Percentiles rank a stretch among this genome's conserved stretches.
Conservation (phyloP, 768 basidiomycete species). For the Pleurotus citrinopileatus region DNA sequence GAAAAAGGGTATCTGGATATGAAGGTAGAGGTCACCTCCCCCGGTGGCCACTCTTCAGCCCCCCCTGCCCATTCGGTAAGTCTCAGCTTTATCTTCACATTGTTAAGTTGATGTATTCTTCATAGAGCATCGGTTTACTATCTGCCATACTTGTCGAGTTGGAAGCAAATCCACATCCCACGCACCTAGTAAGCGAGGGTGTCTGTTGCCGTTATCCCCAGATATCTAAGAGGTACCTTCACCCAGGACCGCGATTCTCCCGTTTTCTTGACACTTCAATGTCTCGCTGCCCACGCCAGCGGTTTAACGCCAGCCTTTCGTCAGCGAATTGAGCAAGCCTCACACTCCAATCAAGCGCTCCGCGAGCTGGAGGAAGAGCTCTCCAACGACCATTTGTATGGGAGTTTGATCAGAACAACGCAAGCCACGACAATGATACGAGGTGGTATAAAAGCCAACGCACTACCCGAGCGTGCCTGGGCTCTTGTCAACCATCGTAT, state of each 20-base stretch:
- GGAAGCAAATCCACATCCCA: slow-evolving; percentile 40
- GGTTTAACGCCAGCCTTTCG: slow-evolving; percentile 34
- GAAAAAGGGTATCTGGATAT: slow-evolving; percentile 75
- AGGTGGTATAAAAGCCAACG: slow-evolving; percentile 51
- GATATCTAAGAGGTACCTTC: background rate
- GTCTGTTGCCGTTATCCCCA: background rate
- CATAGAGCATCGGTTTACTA: slow-evolving; percentile 58
- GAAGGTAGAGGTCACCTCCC: slow-evolving; percentile 55
- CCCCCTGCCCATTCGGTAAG: slow-evolving; percentile 43
- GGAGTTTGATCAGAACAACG: slow-evolving; percentile 42
- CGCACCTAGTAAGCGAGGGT: slow-evolving; percentile 29
- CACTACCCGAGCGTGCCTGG: slow-evolving; percentile 52
- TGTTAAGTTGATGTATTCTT: background rate
- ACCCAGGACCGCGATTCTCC: background rate
- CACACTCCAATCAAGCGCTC: slow-evolving; percentile 35
- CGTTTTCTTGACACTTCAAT: slow-evolving; percentile 28
- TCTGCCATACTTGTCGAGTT: slow-evolving; percentile 46
- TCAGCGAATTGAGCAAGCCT: slow-evolving; percentile 29
- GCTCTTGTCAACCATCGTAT: slow-evolving; percentile 54
- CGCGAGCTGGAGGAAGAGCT: slow-evolving; percentile 35
- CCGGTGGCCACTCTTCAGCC: slow-evolving; percentile 85
- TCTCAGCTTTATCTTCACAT: background rate
- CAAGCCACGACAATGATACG: slow-evolving; percentile 53
- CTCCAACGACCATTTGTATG: slow-evolving; percentile 20
- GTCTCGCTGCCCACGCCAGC: slow-evolving; percentile 47